These are phyloP conservation scores for Alternaria sp. DNA, from an alignment of 2,329 filamentous ascomycete species.

Conservation along the genomic window DNA sequence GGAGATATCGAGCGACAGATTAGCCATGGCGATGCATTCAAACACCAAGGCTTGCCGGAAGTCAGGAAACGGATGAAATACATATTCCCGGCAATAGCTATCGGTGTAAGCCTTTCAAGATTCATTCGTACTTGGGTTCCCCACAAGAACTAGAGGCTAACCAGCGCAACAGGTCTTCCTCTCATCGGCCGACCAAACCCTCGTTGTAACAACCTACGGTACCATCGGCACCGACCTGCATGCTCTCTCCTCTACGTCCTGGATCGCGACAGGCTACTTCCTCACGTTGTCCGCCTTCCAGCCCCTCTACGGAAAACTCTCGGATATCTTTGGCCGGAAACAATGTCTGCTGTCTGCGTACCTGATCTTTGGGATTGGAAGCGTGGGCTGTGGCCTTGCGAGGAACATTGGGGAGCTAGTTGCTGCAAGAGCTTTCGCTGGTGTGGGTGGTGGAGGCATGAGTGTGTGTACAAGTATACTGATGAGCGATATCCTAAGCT, in stretches of 20 bases:
- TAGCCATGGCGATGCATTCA: slow-evolving; percentile 43
- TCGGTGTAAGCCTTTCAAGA: slow-evolving; percentile 61
- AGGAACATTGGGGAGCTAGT: slow-evolving; percentile 71
- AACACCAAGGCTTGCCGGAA: slow-evolving; percentile 59
- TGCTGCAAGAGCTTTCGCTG: slow-evolving; percentile 68
- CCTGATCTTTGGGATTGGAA: slow-evolving; percentile 70
- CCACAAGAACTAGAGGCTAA: neutral
- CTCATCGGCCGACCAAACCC: slow-evolving; percentile 76
- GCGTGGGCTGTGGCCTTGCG: slow-evolving; percentile 69
- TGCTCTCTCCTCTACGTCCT: slow-evolving; percentile 76
- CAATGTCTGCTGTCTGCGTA: slow-evolving; percentile 71
- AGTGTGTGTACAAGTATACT: slow-evolving; percentile 74
- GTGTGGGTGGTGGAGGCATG: slow-evolving; percentile 76
- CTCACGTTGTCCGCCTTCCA: slow-evolving; percentile 78
- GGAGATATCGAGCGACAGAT: slow-evolving; percentile 49
- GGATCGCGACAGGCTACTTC: slow-evolving; percentile 76
- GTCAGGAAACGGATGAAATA: slow-evolving; percentile 62
- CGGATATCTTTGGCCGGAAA: slow-evolving; percentile 76
- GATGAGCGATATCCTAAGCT: slow-evolving; percentile 73
- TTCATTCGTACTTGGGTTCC: neutral
- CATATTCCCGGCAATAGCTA: slow-evolving; percentile 68
- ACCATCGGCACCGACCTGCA: slow-evolving; percentile 78
- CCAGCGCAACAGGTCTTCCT: slow-evolving; percentile 68
- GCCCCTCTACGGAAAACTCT: slow-evolving; percentile 75
- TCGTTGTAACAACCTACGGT: slow-evolving; percentile 80